Evolutionary conservation across 2,329 filamentous ascomycete genomes (phyloP), one percentile per base, ranked within the genome.

Genomic region (Penicillium brasilianum): DNA sequence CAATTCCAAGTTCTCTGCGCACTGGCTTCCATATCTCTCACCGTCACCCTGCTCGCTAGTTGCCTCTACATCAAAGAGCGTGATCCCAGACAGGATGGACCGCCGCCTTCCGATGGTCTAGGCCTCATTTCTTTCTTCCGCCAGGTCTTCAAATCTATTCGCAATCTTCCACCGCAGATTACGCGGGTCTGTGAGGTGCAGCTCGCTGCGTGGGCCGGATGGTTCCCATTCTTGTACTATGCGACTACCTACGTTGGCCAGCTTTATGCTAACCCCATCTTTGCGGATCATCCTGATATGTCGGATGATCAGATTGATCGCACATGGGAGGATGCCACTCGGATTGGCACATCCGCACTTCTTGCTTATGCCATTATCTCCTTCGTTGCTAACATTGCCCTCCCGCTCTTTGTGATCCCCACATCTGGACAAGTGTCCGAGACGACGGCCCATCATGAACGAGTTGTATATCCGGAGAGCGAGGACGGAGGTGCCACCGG

Each of bases 181-280:
- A 85, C 85, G 64, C 89, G 87, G 65, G 92, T 97, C 39, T 97
- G 93, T 72, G 81, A 88, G 66, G 90, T 93, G 0, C 91, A 95
- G 74, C 87, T 94, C 69, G 93, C 89, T 62, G 92, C 92, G 5
- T 98, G 93, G 93, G 88, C 97, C 59, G 94, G 92, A 55, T 97
- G 94, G 87, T 98, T 97, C 71, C 93, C 93, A 0, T 93, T 97
- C 76, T 84, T 98, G 2, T 97, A 96, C 79, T 98, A 98, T 80
- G 92, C 92, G 5, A 96, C 93, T 1, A 96, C 92, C 18, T 98
- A 95, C 76, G 90, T 97, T 68, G 93, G 91, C 63, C 92, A 97
- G 73, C 91, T 98, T 59, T 97, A 97, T 70, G 90, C 92, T 18
- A 90, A 97, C 72, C 92, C 92, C 0, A 90, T 85, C 68, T 88